Evolutionary conservation across 2,329 filamentous ascomycete species (phyloP).

Genomic region (Monosporascus sp.): DNA sequence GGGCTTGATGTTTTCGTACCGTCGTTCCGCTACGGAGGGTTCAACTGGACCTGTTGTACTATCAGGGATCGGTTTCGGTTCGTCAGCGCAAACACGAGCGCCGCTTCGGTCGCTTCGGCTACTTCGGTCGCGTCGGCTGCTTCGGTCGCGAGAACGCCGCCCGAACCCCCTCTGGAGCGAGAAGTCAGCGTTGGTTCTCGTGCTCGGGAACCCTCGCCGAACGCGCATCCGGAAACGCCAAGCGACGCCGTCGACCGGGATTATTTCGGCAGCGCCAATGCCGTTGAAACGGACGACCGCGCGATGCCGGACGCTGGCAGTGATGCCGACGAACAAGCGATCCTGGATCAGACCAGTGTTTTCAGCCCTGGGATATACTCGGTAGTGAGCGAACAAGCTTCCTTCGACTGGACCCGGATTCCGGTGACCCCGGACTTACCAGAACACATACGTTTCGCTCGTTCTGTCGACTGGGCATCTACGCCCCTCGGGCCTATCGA

Average conservation of each 20-base stretch:
- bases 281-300: slow-evolving; percentile 14
- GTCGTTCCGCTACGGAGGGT: slow-evolving; percentile 56
- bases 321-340: slow-evolving; percentile 16
- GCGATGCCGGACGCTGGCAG: slow-evolving; percentile 12
- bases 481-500: slow-evolving; percentile 74
- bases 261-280: slow-evolving; percentile 23
- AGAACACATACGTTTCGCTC: slow-evolving; percentile 66
- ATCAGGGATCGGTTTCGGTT: slow-evolving; percentile 64
- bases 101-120: slow-evolving; percentile 21
- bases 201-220: slow-evolving; percentile 32
- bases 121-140: slow-evolving; percentile 31
- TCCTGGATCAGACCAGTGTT: slow-evolving; percentile 13
- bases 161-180: slow-evolving; percentile 30
- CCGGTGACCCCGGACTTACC: slow-evolving; percentile 59
- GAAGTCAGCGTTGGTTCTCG: slow-evolving; percentile 32
- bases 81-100: slow-evolving; percentile 50
- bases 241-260: slow-evolving; percentile 27
- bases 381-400: slow-evolving; percentile 35
- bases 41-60: slow-evolving; percentile 67
- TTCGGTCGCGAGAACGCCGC: slow-evolving; percentile 35
- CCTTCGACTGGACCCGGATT: slow-evolving; percentile 79
- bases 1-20: slow-evolving; percentile 47
- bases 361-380: slow-evolving; percentile 16
- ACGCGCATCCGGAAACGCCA: slow-evolving; percentile 27
- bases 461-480: slow-evolving; percentile 65